phyloP scores from a whole-genome alignment of 495 filamentous ascomycete species.

The Talaromyces ruber region DNA sequence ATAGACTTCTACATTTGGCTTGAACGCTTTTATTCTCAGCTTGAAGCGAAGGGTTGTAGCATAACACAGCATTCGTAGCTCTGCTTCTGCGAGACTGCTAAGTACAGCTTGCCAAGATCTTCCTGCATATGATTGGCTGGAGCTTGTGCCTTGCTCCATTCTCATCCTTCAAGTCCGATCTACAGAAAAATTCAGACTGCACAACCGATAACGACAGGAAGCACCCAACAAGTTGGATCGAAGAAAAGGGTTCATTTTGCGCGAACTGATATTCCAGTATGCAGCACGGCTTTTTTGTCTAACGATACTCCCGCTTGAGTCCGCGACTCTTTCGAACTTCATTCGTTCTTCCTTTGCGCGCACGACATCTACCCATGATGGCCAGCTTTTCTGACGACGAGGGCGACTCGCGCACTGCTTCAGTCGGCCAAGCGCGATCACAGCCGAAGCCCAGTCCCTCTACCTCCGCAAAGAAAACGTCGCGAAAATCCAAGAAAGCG shows the following conservation, averaged over 20 bases:
- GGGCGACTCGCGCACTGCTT: conserved; percentile 33
- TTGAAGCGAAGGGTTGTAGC: background rate
- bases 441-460: background rate
- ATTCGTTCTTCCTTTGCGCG: background rate
- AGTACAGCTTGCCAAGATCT: background rate
- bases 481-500: conserved; percentile 17
- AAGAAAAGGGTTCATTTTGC: background rate
- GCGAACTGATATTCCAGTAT: background rate
- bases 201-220: background rate
- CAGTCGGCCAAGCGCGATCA: conserved; percentile 24
- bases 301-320: background rate
- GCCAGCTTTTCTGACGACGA: conserved; percentile 27
- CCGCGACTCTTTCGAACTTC: background rate
- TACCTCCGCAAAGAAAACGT: conserved; percentile 16
- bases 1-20: background rate
- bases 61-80: background rate
- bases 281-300: background rate
- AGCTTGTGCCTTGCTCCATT: background rate
- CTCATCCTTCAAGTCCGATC: background rate
- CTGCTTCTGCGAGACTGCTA: background rate
- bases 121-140: background rate
- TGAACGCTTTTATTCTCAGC: background rate
- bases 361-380: conserved; percentile 11
- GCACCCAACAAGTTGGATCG: background rate
- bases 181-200: background rate